A percentile compares a stretch with the other conserved stretches of the same genome.
Evolutionary conservation across 352 stramenopile species (phyloP).

Genomic region (Globisporangium alternatum): DNA sequence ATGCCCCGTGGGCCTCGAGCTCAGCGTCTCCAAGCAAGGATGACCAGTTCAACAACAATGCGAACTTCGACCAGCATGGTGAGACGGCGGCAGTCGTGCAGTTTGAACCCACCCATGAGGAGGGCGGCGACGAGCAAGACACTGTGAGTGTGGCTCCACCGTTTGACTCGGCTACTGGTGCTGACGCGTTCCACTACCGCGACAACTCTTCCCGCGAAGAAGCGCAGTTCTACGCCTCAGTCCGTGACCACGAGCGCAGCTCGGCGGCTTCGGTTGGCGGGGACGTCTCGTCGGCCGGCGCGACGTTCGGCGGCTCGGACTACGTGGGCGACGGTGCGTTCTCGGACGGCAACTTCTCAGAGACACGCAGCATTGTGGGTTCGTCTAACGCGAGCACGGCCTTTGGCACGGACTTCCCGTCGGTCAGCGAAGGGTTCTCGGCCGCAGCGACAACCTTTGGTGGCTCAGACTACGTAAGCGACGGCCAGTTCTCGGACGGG

Average conservation of each 20-base stretch:
- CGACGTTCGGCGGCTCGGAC: conserved; percentile 75
- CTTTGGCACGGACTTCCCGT: conserved; percentile 72
- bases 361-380: conserved; percentile 67
- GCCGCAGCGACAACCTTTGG: conserved; percentile 57
- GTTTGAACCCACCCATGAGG: conserved; percentile 1
- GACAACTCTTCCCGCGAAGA: conserved; percentile 15
- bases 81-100: conserved; percentile 12
- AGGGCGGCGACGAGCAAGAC: not conserved
- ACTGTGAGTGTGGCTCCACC: not conserved
- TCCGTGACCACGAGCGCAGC: conserved; percentile 23
- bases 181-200: conserved; percentile 13
- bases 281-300: conserved; percentile 63
- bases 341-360: conserved; percentile 64
- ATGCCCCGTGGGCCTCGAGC: not conserved
- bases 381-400: conserved; percentile 76
- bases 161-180: not conserved
- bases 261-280: conserved; percentile 63
- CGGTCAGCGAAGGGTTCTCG: conserved; percentile 69
- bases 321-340: conserved; percentile 59
- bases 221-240: conserved; percentile 17
- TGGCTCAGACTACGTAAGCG: conserved; percentile 55
- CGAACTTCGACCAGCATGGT: not conserved
- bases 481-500: conserved; percentile 53
- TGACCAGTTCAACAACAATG: conserved; percentile 3
- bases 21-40: conserved; percentile 8